Base-by-base conservation (phyloP, 2,329 filamentous ascomycete species). In the Calycina herbarum region DNA sequence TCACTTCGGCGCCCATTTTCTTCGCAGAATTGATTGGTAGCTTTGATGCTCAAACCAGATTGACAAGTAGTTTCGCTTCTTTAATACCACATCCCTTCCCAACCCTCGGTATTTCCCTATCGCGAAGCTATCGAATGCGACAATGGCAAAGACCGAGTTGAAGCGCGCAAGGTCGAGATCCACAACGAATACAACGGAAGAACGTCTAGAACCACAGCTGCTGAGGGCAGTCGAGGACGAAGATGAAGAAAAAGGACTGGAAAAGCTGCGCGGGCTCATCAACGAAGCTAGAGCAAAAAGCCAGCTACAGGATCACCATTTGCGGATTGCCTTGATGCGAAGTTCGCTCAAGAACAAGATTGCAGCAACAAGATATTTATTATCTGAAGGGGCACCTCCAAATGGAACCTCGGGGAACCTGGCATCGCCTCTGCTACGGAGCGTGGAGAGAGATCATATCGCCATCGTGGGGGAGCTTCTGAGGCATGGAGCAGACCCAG, bases 341-440 rank as follows among this genome's bases (percentile, higher is more conserved):
- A 72, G 70, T 58, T 67, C 70, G 1, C 70, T 72, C 56, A 73
- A 72, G 60, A 69, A 68, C 17, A 70, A 70, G 48, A 45, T 70
- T 38, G 63, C 40, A 29, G 67, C 67, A 15, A 73, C 72, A 57
- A 59, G 65, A 61, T 73, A 70, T 57, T 66, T 73, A 20, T 59
- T 73, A 15, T 60, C 59, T 20, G 42, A 67, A 62, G 72, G 71
- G 2, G 72, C 72, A 29, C 62, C 61, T n/a, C 66, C 72, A 31
- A 65, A 73, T 68, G 69, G 66, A 27, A 62, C 66, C 4, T 10
- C 63, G 42, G 70, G 69, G 20, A 73, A 72, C 38, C 67, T 69
- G 54, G 58, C 70, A 1, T 66, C 69, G 20, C 71, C 72, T 11
- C 56, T 73, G 17, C 59, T 73, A 11, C 64, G 69, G 7, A 71